These are phyloP conservation scores for Colletotrichum echinochloae DNA, from an alignment of 2,329 filamentous ascomycete genomes.

Conservation along the genomic window DNA sequence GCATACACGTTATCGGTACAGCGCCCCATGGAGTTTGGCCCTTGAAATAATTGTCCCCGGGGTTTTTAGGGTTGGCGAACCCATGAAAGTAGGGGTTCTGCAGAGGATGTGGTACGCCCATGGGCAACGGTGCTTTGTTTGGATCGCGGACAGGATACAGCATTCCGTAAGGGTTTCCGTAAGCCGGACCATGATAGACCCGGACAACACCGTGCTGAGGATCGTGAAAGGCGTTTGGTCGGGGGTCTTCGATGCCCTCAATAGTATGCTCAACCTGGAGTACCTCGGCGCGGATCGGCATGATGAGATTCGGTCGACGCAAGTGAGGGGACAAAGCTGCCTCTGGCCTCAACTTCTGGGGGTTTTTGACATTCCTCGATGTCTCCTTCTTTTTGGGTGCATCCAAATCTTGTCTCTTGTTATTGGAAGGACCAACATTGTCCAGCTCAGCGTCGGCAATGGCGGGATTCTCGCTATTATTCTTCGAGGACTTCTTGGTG, in stretches of 20 bases:
- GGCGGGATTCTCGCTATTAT: conserved; percentile 13
- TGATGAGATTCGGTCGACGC: conserved; percentile 58
- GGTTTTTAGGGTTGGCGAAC: conserved; percentile 46
- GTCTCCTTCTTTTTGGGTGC: conserved; percentile 28
- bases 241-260: conserved; percentile 64
- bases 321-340: conserved; percentile 47
- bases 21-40: conserved; percentile 36
- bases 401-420: conserved; percentile 12
- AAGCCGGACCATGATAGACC: conserved; percentile 68
- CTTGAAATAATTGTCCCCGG: conserved; percentile 29
- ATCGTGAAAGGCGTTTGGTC: conserved; percentile 71
- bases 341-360: conserved; percentile 43
- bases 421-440: conserved; percentile 29
- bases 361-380: conserved; percentile 34
- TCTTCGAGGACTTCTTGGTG: conserved; percentile 36
- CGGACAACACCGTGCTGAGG: conserved; percentile 63
- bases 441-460: background rate
- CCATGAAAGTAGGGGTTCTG: conserved; percentile 59
- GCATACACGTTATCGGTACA: conserved; percentile 16
- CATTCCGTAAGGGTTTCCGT: conserved; percentile 61
- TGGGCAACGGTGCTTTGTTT: conserved; percentile 49
- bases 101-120: conserved; percentile 58
- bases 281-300: conserved; percentile 61
- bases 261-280: conserved; percentile 68
- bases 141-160: conserved; percentile 59